These are phyloP conservation scores for Rhizopogon salebrosus DNA, from an alignment of 768 basidiomycete species.

Conservation along the genomic window DNA sequence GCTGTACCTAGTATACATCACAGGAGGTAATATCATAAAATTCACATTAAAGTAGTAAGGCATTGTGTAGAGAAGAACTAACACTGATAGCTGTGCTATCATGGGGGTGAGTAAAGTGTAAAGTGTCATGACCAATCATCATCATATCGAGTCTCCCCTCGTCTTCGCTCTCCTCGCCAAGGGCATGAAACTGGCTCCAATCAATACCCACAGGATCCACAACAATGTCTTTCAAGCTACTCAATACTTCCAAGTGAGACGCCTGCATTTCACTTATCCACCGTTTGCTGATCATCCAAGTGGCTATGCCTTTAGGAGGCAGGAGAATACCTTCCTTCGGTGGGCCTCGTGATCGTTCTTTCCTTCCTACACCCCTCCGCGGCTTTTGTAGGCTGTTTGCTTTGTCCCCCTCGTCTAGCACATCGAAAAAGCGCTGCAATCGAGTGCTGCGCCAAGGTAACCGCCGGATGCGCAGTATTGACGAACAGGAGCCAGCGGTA, in stretches of 20 bases:
- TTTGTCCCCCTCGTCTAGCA: slow-evolving; percentile 55
- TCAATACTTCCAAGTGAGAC: slow-evolving; percentile 43
- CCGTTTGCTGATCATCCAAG: slow-evolving; percentile 73
- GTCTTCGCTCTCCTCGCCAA: slow-evolving; percentile 57
- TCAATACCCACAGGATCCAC: slow-evolving; percentile 45
- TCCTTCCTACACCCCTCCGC: slow-evolving; percentile 54
- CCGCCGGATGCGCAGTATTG: slow-evolving; percentile 50
- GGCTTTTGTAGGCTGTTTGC: slow-evolving; percentile 41
- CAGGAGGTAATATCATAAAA: too few relatives aligned
- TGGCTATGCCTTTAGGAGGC: slow-evolving; percentile 58
- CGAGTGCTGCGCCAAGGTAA: slow-evolving; percentile 66
- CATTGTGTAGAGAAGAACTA: slow-evolving; percentile 11
- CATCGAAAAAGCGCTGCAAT: slow-evolving; percentile 52
- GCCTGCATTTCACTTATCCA: slow-evolving; percentile 46
- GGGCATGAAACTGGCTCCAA: slow-evolving; percentile 40
- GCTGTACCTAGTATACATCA: too few relatives aligned
- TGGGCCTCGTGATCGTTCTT: slow-evolving; percentile 48
- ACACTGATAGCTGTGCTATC: slow-evolving; percentile 2
- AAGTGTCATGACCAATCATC: slow-evolving; percentile 3
- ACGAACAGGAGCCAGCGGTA: slow-evolving; percentile 23
- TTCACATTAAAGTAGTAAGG: slow-evolving; percentile 2
- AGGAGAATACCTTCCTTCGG: slow-evolving; percentile 51
- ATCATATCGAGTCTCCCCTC: slow-evolving; percentile 17
- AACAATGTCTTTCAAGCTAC: slow-evolving; percentile 38
- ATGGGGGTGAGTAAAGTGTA: slow-evolving; percentile 10